Percentiles rank a stretch among this genome's conserved stretches.
Evolutionary conservation across 192 early-diverging fungal species (phyloP).

Genomic region (Backusella mclennaniae): DNA sequence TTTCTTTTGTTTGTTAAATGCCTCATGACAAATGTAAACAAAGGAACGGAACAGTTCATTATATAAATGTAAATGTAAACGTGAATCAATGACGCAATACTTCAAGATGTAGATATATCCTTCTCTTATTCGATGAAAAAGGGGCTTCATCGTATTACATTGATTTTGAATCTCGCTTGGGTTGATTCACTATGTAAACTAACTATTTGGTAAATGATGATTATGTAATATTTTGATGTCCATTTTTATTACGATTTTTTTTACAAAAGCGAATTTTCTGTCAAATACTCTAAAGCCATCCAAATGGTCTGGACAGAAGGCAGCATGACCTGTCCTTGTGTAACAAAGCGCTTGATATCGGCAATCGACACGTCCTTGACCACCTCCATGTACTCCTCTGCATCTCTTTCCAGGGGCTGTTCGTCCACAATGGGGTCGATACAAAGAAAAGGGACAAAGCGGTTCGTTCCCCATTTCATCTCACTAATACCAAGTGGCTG

Average conservation of each 20-base stretch:
- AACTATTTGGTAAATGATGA: too few relatives aligned
- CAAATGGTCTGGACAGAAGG: constrained; percentile 48
- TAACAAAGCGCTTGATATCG: constrained; percentile 35
- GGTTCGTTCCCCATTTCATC: constrained; percentile 59
- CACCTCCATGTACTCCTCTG: constrained; percentile 49
- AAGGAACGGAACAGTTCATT: too few relatives aligned
- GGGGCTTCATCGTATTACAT: too few relatives aligned
- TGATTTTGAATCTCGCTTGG: too few relatives aligned
- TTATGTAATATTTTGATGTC: neutral
- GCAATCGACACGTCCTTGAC: constrained; percentile 30
- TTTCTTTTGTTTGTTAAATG: too few relatives aligned
- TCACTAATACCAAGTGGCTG: constrained; percentile 51
- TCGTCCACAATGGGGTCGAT: constrained; percentile 45
- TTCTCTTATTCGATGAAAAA: too few relatives aligned
- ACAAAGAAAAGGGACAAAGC: constrained; percentile 56
- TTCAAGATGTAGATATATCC: too few relatives aligned
- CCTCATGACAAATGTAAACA: too few relatives aligned
- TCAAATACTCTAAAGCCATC: constrained; percentile 49
- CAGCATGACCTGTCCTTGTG: constrained; percentile 43
- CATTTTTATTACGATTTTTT: neutral
- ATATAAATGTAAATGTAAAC: too few relatives aligned
- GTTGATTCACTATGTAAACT: too few relatives aligned
- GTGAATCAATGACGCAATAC: too few relatives aligned
- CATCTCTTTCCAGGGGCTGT: constrained; percentile 44
- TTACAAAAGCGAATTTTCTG: constrained; percentile 26